These are phyloP conservation scores for Paxillus rubicundulus DNA, from an alignment of 768 basidiomycete genomes.

Conservation along the genomic window DNA sequence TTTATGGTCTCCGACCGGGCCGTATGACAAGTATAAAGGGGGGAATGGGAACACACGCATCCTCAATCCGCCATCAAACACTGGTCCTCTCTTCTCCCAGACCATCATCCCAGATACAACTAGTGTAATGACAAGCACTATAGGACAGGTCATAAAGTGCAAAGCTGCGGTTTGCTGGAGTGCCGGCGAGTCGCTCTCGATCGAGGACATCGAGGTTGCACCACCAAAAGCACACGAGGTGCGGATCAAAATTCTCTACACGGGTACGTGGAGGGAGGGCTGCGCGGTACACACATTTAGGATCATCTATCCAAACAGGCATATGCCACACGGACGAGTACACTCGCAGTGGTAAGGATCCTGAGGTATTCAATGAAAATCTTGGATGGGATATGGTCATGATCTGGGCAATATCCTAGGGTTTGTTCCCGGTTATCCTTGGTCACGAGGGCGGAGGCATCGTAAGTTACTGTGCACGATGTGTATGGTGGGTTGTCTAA, in stretches of 20 bases:
- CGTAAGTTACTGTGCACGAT: slow-evolving; percentile 43
- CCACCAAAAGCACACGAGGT: slow-evolving; percentile 91
- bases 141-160: slow-evolving; percentile 76
- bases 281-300: slow-evolving; percentile 3
- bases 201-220: slow-evolving; percentile 93
- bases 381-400: neutral
- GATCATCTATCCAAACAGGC: slow-evolving; percentile 39
- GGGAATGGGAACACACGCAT: slow-evolving; percentile 1
- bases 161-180: slow-evolving; percentile 97
- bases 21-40: neutral
- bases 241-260: slow-evolving; percentile 87
- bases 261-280: slow-evolving; percentile 49
- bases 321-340: slow-evolving; percentile 99
- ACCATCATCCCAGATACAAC: slow-evolving; percentile 9
- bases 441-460: slow-evolving; percentile 94
- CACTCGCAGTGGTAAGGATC: slow-evolving; percentile 92
- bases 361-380: slow-evolving; percentile 59
- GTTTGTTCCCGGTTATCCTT: slow-evolving; percentile 88
- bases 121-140: slow-evolving; percentile 63
- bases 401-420: slow-evolving; percentile 41
- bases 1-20: neutral
- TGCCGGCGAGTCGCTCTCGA: slow-evolving; percentile 77
- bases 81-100: slow-evolving; percentile 15
- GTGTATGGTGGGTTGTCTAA: slow-evolving; percentile 1
- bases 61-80: slow-evolving; percentile 4